Evolutionary conservation across 2,329 filamentous ascomycete genomes (phyloP).

Genomic region (Talaromyces sp.): DNA sequence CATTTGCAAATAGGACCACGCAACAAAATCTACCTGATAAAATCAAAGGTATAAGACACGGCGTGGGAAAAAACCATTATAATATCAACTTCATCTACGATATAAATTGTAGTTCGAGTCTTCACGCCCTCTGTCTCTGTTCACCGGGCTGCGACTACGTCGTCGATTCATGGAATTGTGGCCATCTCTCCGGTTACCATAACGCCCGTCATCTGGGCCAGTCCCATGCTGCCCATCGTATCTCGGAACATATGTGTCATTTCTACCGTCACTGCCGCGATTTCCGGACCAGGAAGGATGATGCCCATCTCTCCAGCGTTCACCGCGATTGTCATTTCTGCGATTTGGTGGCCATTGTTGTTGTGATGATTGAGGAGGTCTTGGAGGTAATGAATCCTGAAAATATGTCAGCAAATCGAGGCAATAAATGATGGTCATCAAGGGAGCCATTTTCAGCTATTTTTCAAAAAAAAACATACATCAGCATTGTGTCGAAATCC

Average conservation of each 20-base stretch:
- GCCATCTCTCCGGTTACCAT: constrained; percentile 21
- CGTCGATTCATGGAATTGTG: constrained; percentile 25
- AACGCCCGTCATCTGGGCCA: constrained; percentile 14
- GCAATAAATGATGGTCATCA: constrained; percentile 5
- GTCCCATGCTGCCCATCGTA: constrained; percentile 20
- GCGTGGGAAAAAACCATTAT: not conserved
- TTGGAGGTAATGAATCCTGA: constrained; percentile 33
- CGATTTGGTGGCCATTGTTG: constrained; percentile 25
- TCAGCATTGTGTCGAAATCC: constrained; percentile 24
- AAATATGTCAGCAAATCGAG: constrained; percentile 15
- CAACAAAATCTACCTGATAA: not conserved
- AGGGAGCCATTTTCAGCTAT: not conserved
- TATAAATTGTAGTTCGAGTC: constrained; percentile 18
- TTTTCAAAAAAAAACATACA: not conserved
- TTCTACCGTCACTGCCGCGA: constrained; percentile 20
- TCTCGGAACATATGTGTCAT: constrained; percentile 35
- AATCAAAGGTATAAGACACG: not conserved
- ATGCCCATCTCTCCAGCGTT: constrained; percentile 28
- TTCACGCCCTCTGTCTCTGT: constrained; percentile 22
- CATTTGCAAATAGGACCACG: constrained; percentile 6
- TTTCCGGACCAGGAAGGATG: constrained; percentile 16
- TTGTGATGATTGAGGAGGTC: constrained; percentile 28
- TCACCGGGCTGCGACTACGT: constrained; percentile 32
- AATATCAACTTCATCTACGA: constrained; percentile 18
- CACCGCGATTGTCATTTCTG: constrained; percentile 22